Conservation (phyloP, 176 grass and related monocot species). For the Ensete glaucum region DNA sequence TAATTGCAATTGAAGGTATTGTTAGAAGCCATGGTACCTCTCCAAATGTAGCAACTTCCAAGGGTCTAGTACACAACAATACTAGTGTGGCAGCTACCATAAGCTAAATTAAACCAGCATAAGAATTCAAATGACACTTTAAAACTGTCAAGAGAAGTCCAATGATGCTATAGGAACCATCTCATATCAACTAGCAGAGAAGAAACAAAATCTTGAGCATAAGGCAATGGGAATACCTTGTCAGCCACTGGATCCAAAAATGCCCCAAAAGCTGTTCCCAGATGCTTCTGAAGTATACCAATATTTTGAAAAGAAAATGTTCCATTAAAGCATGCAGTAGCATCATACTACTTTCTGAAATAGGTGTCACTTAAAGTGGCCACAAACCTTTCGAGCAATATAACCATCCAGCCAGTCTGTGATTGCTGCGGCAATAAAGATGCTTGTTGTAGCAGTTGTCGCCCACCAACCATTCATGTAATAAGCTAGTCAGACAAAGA, state of each 20-base stretch:
- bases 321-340: not conserved
- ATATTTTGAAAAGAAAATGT: not conserved
- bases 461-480: slow-evolving; percentile 74
- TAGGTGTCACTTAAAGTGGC: too few relatives aligned
- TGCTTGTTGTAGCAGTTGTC: slow-evolving; percentile 78
- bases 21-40: slow-evolving; percentile 77
- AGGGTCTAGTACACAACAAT: slow-evolving; percentile 73
- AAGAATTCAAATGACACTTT: slow-evolving; percentile 16
- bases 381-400: slow-evolving; percentile 86
- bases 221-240: slow-evolving; percentile 41
- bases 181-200: not conserved
- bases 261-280: slow-evolving; percentile 95
- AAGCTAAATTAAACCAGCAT: slow-evolving; percentile 47
- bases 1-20: slow-evolving; percentile 93
- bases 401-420: slow-evolving; percentile 99
- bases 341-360: not conserved
- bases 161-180: not conserved
- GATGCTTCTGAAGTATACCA: slow-evolving; percentile 56
- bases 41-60: slow-evolving; percentile 52
- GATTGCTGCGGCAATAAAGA: slow-evolving; percentile 80
- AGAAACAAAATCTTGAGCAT: not conserved
- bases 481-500: slow-evolving; percentile 52
- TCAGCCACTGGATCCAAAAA: slow-evolving; percentile 99
- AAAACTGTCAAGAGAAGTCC: not conserved
- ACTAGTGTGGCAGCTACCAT: slow-evolving; percentile 96